A percentile compares a stretch with the other conserved stretches of the same genome.
Conservation (phyloP, 495 filamentous ascomycete genomes). For the Friedmanniomyces simplex region DNA sequence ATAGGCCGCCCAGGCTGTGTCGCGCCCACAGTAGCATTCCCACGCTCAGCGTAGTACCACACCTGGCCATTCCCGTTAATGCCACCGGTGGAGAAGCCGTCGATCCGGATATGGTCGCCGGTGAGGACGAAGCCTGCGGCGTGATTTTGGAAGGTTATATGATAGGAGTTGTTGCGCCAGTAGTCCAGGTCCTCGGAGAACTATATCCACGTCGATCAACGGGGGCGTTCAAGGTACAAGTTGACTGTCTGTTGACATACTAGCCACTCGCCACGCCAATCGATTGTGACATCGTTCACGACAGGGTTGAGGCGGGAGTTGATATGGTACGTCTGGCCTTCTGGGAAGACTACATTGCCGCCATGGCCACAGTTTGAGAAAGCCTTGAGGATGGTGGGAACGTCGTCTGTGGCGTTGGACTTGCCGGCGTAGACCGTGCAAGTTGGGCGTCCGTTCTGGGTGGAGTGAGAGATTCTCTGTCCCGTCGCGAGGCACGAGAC, state of each 20-base stretch:
- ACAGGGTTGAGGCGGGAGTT: slow-evolving; percentile 40
- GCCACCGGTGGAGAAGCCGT: slow-evolving; percentile 42
- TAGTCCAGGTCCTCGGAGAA: slow-evolving; percentile 44
- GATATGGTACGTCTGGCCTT: slow-evolving; percentile 43
- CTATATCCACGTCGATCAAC: too few relatives aligned
- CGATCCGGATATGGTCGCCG: slow-evolving; percentile 39
- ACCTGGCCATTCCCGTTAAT: slow-evolving; percentile 44
- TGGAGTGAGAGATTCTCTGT: neutral
- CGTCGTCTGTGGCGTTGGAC: slow-evolving; percentile 34
- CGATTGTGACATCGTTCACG: slow-evolving; percentile 38
- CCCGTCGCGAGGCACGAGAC: neutral
- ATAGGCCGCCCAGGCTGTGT: slow-evolving; percentile 46
- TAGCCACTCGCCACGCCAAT: slow-evolving; percentile 20
- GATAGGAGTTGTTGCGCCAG: slow-evolving; percentile 45
- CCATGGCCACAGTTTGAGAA: slow-evolving; percentile 42
- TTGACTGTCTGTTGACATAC: neutral
- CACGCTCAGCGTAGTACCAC: slow-evolving; percentile 37
- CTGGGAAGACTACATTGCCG: slow-evolving; percentile 44
- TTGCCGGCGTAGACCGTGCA: slow-evolving; percentile 26
- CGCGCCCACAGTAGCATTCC: slow-evolving; percentile 3
- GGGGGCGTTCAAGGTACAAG: neutral
- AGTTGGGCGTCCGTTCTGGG: neutral
- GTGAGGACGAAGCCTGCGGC: slow-evolving; percentile 43
- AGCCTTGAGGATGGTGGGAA: slow-evolving; percentile 41
- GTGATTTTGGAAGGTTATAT: slow-evolving; percentile 48